Base-by-base conservation (phyloP, 257 asterid species). In the Voacanga thouarsii region DNA sequence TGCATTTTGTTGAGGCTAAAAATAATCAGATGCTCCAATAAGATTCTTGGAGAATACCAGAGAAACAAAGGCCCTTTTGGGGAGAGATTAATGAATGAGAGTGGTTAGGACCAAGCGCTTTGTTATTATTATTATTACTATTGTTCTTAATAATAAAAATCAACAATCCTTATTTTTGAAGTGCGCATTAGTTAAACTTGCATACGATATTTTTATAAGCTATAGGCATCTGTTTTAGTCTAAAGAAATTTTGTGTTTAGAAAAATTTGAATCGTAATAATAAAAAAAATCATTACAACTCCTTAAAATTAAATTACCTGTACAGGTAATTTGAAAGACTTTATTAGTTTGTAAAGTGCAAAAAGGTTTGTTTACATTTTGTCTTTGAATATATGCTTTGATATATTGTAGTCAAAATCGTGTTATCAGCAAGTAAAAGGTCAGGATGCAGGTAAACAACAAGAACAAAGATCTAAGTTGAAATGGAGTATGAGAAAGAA, bases 21-120 rank as follows among this genome's bases (percentile, higher is more conserved):
- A 30, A 26, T 49, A 15, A 49, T 14, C 15, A n/a, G 37, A 57
- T 30, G 30, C n/a, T 45, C 45, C 30, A 23, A 76, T 37, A 44
- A 59, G 77, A 78, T 70, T 69, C 81, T 71, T 61, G 30, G 30
- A 71, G 72, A 71, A 63, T 45, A 45, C 16, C 10, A 45, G 61
- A 72, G 12, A 14, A 37, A 60, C 44, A 71, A 60, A 30, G 8
- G 8, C 59, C 18, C 47, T 50, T 71, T 28, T 9, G 6, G 50
- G 41, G 0, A 60, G 69, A 28, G 43, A 60, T 5, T 5, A 77
- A 41, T 41, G 51, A 59, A 28, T 33, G 37, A 64, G 68, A 37
- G 78, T 63, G 30, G 78, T 63, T 72, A 72, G 71, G 55, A 63
- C 14, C 14, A 4, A 43, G 16, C 26, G 26, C 74, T 44, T 75